Conservation (phyloP, 129 eudicot genomes). For the Silybum marianum region DNA sequence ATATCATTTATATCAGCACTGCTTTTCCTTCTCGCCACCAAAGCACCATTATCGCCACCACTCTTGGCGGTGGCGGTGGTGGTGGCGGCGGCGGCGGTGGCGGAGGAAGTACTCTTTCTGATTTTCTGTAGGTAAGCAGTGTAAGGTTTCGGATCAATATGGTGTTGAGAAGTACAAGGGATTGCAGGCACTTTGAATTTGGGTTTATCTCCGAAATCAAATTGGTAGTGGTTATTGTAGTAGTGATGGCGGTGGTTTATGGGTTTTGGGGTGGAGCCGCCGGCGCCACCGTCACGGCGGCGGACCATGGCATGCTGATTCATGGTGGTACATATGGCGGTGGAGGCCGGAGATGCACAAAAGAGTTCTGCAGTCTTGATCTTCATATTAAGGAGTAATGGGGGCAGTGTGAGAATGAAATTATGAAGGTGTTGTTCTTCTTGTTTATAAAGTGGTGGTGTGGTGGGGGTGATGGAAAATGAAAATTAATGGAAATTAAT, state of each 20-base stretch:
- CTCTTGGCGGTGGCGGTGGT: neutral
- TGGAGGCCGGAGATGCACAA: conserved; percentile 55
- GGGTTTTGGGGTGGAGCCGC: conserved; percentile 22
- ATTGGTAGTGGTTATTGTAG: conserved; percentile 40
- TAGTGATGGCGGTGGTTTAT: conserved; percentile 28
- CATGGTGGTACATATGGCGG: conserved; percentile 55
- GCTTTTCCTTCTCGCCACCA: conserved; percentile 30
- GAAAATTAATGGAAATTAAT: neutral
- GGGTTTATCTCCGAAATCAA: conserved; percentile 39
- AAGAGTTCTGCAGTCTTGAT: conserved; percentile 44
- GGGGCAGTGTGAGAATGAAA: conserved; percentile 24
- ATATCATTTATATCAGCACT: conserved; percentile 29
- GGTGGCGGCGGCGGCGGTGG: neutral
- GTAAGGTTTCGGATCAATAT: conserved; percentile 42
- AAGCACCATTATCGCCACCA: neutral
- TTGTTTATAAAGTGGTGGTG: conserved; percentile 25
- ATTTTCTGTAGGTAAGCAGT: conserved; percentile 28
- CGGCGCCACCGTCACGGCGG: conserved; percentile 24
- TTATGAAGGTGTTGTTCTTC: conserved; percentile 3
- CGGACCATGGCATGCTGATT: conserved; percentile 41
- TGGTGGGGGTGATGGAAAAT: neutral
- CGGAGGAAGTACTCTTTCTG: conserved; percentile 33
- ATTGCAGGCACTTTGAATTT: conserved; percentile 36
- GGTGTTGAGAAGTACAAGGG: conserved; percentile 43
- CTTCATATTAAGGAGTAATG: conserved; percentile 28